Conservation (phyloP, 805 yeast species). For the Sugiyamaella smithiae region DNA sequence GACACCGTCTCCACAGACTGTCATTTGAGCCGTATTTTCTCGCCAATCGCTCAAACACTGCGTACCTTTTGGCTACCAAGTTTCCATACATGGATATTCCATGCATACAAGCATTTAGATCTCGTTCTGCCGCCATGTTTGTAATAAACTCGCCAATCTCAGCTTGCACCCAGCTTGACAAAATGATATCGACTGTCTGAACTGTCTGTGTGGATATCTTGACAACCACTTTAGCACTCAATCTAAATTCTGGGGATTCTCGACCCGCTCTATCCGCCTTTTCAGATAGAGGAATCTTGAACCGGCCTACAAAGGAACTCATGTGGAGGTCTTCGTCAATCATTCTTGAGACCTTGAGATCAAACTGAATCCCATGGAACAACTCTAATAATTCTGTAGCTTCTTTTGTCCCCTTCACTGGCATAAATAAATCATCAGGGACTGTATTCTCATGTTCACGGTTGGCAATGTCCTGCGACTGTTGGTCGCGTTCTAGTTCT, state of each 20-base stretch:
- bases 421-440: conserved; percentile 11
- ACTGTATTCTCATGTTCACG: background rate
- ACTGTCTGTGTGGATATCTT: conserved; percentile 2
- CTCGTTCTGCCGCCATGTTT: background rate
- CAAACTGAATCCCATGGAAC: conserved; percentile 12
- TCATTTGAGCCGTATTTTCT: conserved; percentile 2
- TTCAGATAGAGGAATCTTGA: conserved; percentile 2
- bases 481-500: conserved; percentile 2
- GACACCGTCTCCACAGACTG: conserved; percentile 14
- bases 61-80: conserved; percentile 11
- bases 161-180: conserved; percentile 12
- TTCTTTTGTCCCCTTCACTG: conserved; percentile 12
- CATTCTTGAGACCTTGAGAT: conserved; percentile 1
- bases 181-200: conserved; percentile 1
- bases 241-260: conserved; percentile 7
- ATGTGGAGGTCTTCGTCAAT: conserved; percentile 4
- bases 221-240: conserved; percentile 8
- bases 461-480: conserved; percentile 5
- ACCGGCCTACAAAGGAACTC: conserved; percentile 11
- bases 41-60: conserved; percentile 17
- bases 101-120: conserved; percentile 15
- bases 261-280: background rate
- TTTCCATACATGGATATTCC: conserved; percentile 23
- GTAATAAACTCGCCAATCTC: conserved; percentile 18
- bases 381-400: conserved; percentile 6